phyloP scores from a whole-genome alignment of 2,329 filamentous ascomycete species.

The Fusarium sp. region DNA sequence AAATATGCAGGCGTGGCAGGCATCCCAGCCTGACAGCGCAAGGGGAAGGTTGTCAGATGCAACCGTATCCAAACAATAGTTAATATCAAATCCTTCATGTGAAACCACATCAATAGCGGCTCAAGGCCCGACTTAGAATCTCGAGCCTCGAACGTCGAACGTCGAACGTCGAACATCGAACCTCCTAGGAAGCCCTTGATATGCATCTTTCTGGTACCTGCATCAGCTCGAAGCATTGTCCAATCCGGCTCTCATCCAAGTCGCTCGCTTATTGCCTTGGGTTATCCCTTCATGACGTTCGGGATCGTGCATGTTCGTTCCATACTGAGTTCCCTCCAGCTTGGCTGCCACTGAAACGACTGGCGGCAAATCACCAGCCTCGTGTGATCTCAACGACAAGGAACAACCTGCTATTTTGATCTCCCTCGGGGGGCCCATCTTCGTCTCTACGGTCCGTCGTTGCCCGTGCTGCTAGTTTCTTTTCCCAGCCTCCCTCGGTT shows the following conservation, averaged over 20 bases:
- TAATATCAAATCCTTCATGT: slow-evolving; percentile 13
- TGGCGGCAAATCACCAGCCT: slow-evolving; percentile 30
- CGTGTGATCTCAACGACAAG: slow-evolving; percentile 24
- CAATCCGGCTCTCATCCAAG: slow-evolving; percentile 6
- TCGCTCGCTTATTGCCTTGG: slow-evolving; percentile 12
- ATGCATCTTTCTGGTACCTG: slow-evolving; percentile 38
- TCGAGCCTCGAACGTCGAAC: slow-evolving; percentile 15
- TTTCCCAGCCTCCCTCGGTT: slow-evolving; percentile 31
- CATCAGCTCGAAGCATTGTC: slow-evolving; percentile 28
- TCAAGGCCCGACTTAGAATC: slow-evolving; percentile 23
- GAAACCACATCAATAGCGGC: slow-evolving; percentile 22
- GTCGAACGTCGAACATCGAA: slow-evolving; percentile 7
- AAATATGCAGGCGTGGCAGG: slow-evolving; percentile 25
- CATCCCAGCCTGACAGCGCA: slow-evolving; percentile 23
- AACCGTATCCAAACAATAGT: not conserved
- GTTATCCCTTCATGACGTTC: slow-evolving; percentile 4
- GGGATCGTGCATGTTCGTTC: slow-evolving; percentile 13
- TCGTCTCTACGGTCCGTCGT: slow-evolving; percentile 10
- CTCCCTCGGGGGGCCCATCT: slow-evolving; percentile 20
- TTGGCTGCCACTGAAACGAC: slow-evolving; percentile 3
- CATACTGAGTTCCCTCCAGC: slow-evolving; percentile 9
- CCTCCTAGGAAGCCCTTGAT: slow-evolving; percentile 3
- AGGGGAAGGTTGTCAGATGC: slow-evolving; percentile 5
- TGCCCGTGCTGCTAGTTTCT: slow-evolving; percentile 4
- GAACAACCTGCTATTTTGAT: slow-evolving; percentile 21